Conservation (phyloP, 352 stramenopile species). For the Pythium scleroteichum region DNA sequence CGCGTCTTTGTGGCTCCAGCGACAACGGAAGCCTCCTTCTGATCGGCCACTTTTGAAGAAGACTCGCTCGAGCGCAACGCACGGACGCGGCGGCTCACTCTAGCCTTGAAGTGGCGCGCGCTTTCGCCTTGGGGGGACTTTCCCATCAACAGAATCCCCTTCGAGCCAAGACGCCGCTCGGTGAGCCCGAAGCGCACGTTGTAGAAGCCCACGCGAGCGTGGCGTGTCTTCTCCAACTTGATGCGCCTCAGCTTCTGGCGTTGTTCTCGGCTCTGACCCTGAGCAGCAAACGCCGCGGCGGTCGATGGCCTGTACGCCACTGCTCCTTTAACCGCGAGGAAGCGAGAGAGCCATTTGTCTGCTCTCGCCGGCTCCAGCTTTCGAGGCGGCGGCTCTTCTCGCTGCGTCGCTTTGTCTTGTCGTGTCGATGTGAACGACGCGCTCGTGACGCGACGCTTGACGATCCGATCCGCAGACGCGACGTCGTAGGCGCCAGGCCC, state of each 20-base stretch:
- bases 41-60: background rate
- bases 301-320: conserved; percentile 13
- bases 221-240: conserved; percentile 13
- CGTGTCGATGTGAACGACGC: background rate
- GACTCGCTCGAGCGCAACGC: background rate
- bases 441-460: conserved; percentile 10
- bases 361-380: conserved; percentile 3
- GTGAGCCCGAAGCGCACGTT: conserved; percentile 7
- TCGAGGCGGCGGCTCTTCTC: background rate
- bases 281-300: background rate
- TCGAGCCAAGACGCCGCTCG: background rate
- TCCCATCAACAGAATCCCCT: conserved; percentile 13
- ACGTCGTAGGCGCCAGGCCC: conserved; percentile 14
- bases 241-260: conserved; percentile 9
- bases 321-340: conserved; percentile 1
- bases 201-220: conserved; percentile 15
- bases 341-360: conserved; percentile 22
- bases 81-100: conserved; percentile 8
- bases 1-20: background rate
- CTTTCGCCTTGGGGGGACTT: background rate
- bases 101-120: background rate
- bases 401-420: background rate
- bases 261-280: background rate
- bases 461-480: conserved; percentile 3
- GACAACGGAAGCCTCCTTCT: background rate